phyloP scores from a whole-genome alignment of 2,329 filamentous ascomycete genomes.

The Beauveria caledonica region DNA sequence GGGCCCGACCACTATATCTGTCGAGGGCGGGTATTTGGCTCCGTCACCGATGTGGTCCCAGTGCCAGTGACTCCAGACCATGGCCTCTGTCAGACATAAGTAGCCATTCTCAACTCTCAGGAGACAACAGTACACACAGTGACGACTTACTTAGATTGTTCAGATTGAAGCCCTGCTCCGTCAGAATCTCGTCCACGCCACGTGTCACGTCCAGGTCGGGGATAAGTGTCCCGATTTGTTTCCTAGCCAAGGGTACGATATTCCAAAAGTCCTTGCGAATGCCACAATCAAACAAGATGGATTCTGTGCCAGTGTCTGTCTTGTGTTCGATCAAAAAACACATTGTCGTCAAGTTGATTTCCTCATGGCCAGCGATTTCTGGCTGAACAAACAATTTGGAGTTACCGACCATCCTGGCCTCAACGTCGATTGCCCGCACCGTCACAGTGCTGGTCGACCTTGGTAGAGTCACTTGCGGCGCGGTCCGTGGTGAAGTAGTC shows the following conservation, averaged over 20 bases:
- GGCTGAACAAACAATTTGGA: constrained; percentile 14
- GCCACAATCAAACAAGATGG: constrained; percentile 14
- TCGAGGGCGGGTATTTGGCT: constrained; percentile 34
- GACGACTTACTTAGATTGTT: constrained; percentile 9
- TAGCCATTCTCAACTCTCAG: accelerated
- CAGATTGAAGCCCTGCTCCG: constrained; percentile 8
- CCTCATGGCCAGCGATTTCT: constrained; percentile 13
- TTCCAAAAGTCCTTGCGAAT: constrained; percentile 16
- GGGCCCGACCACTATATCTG: constrained; percentile 43
- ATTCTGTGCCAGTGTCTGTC: background rate
- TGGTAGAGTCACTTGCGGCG: background rate
- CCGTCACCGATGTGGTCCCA: constrained; percentile 46
- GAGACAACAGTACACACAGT: background rate
- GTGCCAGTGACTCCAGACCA: constrained; percentile 34
- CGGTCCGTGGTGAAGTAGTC: background rate
- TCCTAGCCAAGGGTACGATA: background rate
- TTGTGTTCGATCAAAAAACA: constrained; percentile 14
- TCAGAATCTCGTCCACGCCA: constrained; percentile 15
- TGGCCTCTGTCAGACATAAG: background rate
- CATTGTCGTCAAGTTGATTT: constrained; percentile 15
- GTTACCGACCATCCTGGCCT: constrained; percentile 12
- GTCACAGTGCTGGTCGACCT: constrained; percentile 7
- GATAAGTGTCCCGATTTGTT: constrained; percentile 5
- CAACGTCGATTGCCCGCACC: constrained; percentile 15
- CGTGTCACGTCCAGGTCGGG: constrained; percentile 11